Base-by-base conservation (phyloP, 495 filamentous ascomycete genomes). In the Aspergillus bridgeri region DNA sequence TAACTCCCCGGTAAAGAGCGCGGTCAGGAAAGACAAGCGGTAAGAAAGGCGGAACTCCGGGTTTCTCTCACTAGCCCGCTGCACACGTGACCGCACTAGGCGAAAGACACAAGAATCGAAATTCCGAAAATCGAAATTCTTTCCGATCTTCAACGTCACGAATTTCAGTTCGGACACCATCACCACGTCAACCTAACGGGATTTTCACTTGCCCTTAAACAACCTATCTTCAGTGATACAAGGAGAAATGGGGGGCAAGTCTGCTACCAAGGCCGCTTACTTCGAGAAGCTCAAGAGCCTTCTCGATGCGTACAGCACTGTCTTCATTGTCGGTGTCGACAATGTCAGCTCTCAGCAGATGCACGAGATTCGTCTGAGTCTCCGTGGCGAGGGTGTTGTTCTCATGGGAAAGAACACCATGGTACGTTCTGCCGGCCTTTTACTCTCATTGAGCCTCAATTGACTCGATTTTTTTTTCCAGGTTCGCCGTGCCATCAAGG, bases 391-490 rank as follows among this genome's bases (percentile, higher is more conserved):
- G 73, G 92, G 83, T 77, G 87, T 96, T 65, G 91, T 98, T 62
- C 84, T 98, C 77, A 99, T 99, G 94, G 94, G 94, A 71, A 99
- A 99, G 86, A 99, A 99, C 84, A 98, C 93, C 74, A 98, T 98
- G 93, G 92, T 91, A 75, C 50, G 81, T 60, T 24, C 23, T n/a
- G 48, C 20, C 21, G 6, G 42, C 21, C 9, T 18, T 42, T 17
- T 15, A 17, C 42, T 43, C n/a, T 6, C 9, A 24, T 29, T 6
- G 25, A 5, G 23, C 48, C 6, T 27, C 42, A 56, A 64, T 63
- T 68, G 52, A 67, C 65, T 50, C 23, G 21, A 48, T 18, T 33
- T n/a, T 42, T 53, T 47, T 18, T 56, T 63, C 56, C 53, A 91
- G 89, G 89, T 97, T 65, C 92, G 94, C 72, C 92, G 94, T 82